Evolutionary conservation across 2,329 filamentous ascomycete genomes (phyloP), one percentile per base, ranked within the genome.

Genomic region (Pseudogymnoascus sp.): DNA sequence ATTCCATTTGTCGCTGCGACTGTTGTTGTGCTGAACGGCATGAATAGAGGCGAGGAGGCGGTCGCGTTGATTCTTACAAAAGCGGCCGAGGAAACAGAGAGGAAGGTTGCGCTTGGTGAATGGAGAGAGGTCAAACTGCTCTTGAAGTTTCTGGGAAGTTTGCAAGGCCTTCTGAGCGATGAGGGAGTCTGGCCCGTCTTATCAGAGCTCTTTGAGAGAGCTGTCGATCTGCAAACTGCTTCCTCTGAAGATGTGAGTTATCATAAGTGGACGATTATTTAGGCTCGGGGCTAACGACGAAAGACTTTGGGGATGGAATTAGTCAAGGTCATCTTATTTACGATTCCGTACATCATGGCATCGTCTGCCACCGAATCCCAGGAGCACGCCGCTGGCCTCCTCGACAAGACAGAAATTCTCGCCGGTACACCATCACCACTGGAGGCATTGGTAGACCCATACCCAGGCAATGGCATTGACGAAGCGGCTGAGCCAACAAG

Each of bases 331-430:
- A 96, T 99, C 65, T 83, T 97, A 45, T 83, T 96, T 56, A 96
- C 92, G 0, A 88, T 99, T 61, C 92, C 94, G 0, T 99, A 97
- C 72, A 79, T 90, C 59, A 85, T 96, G 80, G 83, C 86, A 8
- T 84, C 89, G 2, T 82, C 86, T 0, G 86, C 88, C 3, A 78
- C 80, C 3, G 83, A 84, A 57, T 85, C 88, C 69, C 83, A 86
- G 66, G 80, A 88, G 65, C 88, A 88, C 69, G 91, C 90, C 2
- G 79, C 81, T 1, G 85, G 89, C 52, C 78, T 97, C 59, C 84
- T 99, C 71, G 89, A 95, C 65, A 96, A 95, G 77, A 97, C 94
- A 1, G 92, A 94, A 60, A 90, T 97, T 65, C 95, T 97, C 67
- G 91, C 92, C 9, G 89, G 88, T 2, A 91, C 94, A 63, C 88